Base-by-base conservation (phyloP, 1,139 yeast species). In the Blastobotrys capitulatus region DNA sequence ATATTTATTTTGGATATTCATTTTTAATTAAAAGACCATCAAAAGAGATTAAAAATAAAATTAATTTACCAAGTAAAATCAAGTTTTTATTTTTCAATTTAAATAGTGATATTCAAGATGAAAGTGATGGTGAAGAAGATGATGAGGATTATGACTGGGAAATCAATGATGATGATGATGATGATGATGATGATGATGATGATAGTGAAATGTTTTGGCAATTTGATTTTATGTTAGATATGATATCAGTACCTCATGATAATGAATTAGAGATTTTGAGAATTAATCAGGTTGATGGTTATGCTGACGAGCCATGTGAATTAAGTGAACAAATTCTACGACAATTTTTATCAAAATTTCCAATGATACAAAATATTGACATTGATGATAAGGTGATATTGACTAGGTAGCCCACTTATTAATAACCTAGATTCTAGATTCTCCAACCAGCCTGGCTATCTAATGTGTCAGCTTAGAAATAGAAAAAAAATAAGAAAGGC, bases 301-400 rank as follows among this genome's bases (percentile, higher is more conserved):
- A 43, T 22, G 35, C 46, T 6, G 34, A 34, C 19, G 45, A 42
- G 10, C 45, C 38, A 20, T 39, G 42, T 31, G 44, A 27, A 36
- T 6, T 42, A 5, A 16, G 34, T 31, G 45, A 32, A 19, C 20
- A 20, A 6, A 6, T 8, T 9, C 4, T 42, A n/a, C 18, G 38
- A 13, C 5, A 19, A 31, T 42, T 42, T 34, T 29, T 42, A n/a
- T 6, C 19, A 2, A 38, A 34, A 6, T 32, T 22, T 18, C 20
- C 22, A 19, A 22, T 13, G 20, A 22, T 42, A 6, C 7, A 16
- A 4, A 19, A 6, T n/a, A 29, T 42, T 27, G 31, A 13, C 13
- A 34, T 39, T n/a, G 22, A 39, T 19, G n/a, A 39, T 25, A 6
- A 31, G 6, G 22, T 39, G 6, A 38, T 38, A n/a, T 16, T 38